A percentile compares a stretch with the other conserved stretches of the same genome.
phyloP scores from a whole-genome alignment of 2,329 filamentous ascomycete genomes.

The Teratosphaeriaceae sp. region DNA sequence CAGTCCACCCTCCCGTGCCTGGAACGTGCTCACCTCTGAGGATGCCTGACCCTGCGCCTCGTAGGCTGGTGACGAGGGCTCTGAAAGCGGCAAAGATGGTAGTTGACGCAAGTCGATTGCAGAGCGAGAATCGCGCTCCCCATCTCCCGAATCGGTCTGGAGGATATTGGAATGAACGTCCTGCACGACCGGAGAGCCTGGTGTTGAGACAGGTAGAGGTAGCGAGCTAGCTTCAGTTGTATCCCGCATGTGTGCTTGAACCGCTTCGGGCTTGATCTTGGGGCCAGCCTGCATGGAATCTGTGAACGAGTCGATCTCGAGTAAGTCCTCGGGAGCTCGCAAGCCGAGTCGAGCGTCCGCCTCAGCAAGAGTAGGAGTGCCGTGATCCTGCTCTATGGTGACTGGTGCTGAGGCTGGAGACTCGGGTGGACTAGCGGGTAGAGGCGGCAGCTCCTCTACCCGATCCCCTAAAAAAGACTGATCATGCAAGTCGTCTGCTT shows the following conservation, averaged over 20 bases:
- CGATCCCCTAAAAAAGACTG: conserved; percentile 59
- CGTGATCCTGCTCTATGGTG: conserved; percentile 24
- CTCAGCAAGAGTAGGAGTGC: conserved; percentile 27
- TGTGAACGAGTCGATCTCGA: no score
- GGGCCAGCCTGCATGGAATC: no score
- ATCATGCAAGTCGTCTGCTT: conserved; percentile 22
- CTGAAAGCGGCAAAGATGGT: conserved; percentile 7
- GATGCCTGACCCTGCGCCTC: no score
- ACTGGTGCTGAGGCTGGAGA: conserved; percentile 21
- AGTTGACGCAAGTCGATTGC: conserved; percentile 1
- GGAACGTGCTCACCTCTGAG: no score
- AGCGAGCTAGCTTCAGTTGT: no score
- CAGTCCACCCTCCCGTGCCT: background rate
- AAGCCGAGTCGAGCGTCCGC: conserved; percentile 11
- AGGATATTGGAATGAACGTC: no score
- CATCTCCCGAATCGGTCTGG: no score
- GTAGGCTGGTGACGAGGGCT: conserved; percentile 5
- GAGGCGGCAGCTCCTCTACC: conserved; percentile 53
- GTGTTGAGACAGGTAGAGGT: background rate
- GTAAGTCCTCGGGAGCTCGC: background rate
- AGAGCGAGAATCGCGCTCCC: no score
- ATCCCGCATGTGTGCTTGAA: background rate
- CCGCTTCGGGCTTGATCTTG: background rate
- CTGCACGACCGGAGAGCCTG: conserved; percentile 11
- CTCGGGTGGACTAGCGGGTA: conserved; percentile 28